Conservation (phyloP, 805 yeast genomes). For the Saturnispora kantuleensis region DNA sequence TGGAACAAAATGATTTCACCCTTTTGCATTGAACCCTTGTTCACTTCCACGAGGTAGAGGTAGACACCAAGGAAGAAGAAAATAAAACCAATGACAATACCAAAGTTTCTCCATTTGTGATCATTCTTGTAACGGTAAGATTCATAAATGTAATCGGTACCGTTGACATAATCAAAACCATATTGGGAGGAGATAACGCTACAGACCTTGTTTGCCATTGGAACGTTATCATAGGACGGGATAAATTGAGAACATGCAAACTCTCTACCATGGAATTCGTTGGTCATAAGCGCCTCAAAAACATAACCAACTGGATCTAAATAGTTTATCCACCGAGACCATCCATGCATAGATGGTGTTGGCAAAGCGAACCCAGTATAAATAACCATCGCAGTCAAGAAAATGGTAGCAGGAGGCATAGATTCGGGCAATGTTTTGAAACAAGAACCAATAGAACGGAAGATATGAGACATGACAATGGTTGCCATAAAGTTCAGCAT, state of each 20-base stretch:
- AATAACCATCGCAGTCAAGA: conserved; percentile 35
- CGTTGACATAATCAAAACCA: conserved; percentile 45
- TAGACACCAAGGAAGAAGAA: conserved; percentile 47
- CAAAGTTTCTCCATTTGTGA: conserved; percentile 78
- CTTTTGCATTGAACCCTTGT: conserved; percentile 54
- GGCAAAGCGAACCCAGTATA: conserved; percentile 55
- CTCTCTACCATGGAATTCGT: conserved; percentile 41
- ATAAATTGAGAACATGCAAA: conserved; percentile 39
- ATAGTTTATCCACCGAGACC: conserved; percentile 60
- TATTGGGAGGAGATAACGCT: conserved; percentile 45
- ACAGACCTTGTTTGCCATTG: conserved; percentile 20
- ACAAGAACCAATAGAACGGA: conserved; percentile 44
- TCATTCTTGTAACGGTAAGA: conserved; percentile 41
- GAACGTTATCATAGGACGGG: conserved; percentile 30
- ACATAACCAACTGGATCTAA: conserved; percentile 48
- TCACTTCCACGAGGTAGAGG: conserved; percentile 44
- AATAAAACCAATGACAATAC: conserved; percentile 48
- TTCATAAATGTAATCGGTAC: conserved; percentile 43
- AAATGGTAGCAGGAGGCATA: conserved; percentile 47
- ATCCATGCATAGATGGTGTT: conserved; percentile 44
- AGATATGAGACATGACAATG: conserved; percentile 43
- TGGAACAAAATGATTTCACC: conserved; percentile 64
- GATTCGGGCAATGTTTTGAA: conserved; percentile 41
- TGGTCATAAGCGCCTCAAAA: conserved; percentile 48
- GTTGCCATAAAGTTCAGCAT: conserved; percentile 35